Conservation (phyloP, 805 yeast species). For the Sugiyamaella smithiae region DNA sequence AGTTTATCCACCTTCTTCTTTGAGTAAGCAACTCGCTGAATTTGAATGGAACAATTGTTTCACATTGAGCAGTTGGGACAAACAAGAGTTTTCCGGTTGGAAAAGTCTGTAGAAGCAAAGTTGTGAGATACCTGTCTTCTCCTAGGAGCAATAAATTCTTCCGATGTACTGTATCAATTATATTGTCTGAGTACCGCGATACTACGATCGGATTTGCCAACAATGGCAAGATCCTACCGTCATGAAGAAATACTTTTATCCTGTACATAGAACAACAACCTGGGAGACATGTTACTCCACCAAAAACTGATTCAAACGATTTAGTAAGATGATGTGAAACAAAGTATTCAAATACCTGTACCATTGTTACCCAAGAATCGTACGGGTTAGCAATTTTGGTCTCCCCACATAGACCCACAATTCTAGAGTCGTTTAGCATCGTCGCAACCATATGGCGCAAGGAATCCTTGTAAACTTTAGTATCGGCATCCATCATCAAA, state of each 20-base stretch:
- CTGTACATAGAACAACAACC: constrained; percentile 94
- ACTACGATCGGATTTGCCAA: constrained; percentile 91
- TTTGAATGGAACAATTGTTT: constrained; percentile 82
- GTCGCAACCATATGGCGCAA: constrained; percentile 87
- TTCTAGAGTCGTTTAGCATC: constrained; percentile 78
- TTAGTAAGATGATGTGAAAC: constrained; percentile 93
- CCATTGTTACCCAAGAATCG: constrained; percentile 85
- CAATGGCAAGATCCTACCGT: constrained; percentile 74
- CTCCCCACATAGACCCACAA: constrained; percentile 95
- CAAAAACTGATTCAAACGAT: constrained; percentile 93
- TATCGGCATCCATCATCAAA: constrained; percentile 94
- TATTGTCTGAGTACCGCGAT: constrained; percentile 85
- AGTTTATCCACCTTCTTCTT: constrained; percentile 95
- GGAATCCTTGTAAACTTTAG: constrained; percentile 82
- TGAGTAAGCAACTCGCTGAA: constrained; percentile 81
- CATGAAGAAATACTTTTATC: constrained; percentile 75
- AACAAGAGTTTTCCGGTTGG: constrained; percentile 86
- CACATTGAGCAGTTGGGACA: constrained; percentile 88
- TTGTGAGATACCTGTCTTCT: constrained; percentile 83
- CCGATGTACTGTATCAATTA: constrained; percentile 75
- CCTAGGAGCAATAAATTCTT: constrained; percentile 84
- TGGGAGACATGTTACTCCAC: constrained; percentile 92
- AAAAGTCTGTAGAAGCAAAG: constrained; percentile 82
- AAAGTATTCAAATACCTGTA: constrained; percentile 90
- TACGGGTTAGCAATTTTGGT: constrained; percentile 84